These are phyloP conservation scores for Wallemia ichthyophaga DNA, from an alignment of 1,284 basidiomycete species.

Conservation along the genomic window DNA sequence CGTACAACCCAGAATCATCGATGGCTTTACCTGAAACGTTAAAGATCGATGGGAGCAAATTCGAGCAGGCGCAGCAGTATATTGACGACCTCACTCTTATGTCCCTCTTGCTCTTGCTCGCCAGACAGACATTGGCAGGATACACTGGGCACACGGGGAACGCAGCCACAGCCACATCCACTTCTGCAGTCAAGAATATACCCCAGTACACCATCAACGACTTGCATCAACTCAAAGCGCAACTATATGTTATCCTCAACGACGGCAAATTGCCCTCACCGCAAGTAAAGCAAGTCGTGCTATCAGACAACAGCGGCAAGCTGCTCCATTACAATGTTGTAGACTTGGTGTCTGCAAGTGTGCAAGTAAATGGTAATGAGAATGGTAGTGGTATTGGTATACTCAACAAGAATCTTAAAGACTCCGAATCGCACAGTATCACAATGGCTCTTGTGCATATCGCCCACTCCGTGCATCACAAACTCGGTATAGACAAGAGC, in stretches of 20 bases:
- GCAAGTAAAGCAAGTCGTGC: not conserved
- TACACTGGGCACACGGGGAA: too few species aligned
- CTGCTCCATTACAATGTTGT: not conserved
- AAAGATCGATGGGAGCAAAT: not conserved
- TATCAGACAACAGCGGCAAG: not conserved
- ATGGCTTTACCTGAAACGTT: not conserved
- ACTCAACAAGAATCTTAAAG: too few species aligned
- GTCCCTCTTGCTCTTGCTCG: not conserved
- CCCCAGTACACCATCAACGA: not conserved
- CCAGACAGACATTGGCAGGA: not conserved
- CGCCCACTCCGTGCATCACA: not conserved
- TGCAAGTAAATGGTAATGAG: too few species aligned
- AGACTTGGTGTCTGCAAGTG: not conserved
- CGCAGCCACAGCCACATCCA: not conserved
- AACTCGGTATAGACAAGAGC: not conserved
- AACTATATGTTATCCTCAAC: not conserved
- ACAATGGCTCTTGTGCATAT: not conserved
- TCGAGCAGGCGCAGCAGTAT: not conserved
- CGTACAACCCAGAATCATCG: not conserved
- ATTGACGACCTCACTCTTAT: not conserved
- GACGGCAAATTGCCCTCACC: not conserved
- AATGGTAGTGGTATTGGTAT: too few species aligned
- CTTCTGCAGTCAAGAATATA: not conserved
- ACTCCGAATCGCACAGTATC: too few species aligned
- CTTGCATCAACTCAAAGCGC: not conserved